Evolutionary conservation across 2,329 filamentous ascomycete genomes (phyloP).

Genomic region (Diaporthe caulivora): DNA sequence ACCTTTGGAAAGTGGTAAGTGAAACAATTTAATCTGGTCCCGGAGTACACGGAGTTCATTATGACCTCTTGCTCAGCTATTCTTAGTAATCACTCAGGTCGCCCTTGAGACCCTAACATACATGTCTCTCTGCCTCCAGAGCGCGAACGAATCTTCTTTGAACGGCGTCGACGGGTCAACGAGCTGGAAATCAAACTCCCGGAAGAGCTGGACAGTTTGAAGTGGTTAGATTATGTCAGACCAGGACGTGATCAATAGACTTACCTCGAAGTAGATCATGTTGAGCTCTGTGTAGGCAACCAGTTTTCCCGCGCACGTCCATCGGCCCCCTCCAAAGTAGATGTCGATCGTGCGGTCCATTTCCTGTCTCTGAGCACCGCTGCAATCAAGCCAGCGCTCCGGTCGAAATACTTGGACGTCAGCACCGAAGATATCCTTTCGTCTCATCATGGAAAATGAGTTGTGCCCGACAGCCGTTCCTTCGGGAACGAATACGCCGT

Average conservation of each 20-base stretch:
- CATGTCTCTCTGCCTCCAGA: constrained; percentile 23
- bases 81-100: not conserved
- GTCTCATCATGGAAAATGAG: constrained; percentile 21
- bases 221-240: not conserved
- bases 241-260: not conserved
- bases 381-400: constrained; percentile 68
- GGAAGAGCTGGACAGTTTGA: not conserved
- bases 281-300: constrained; percentile 56
- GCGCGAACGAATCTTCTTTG: not conserved
- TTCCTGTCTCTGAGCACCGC: constrained; percentile 46
- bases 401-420: constrained; percentile 71
- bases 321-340: constrained; percentile 55
- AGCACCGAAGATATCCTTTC: constrained; percentile 51
- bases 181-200: constrained; percentile 22
- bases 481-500: constrained; percentile 18
- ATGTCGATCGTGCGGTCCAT: constrained; percentile 52
- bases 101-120: not conserved
- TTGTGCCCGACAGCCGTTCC: constrained; percentile 31
- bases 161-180: not conserved
- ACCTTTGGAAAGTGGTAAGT: too few species aligned
- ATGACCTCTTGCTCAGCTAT: too few species aligned
- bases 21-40: too few species aligned
- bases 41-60: too few species aligned
- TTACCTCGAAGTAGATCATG: constrained; percentile 21
- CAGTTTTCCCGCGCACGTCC: constrained; percentile 56